phyloP scores from a whole-genome alignment of 345 rosid species.

The Syzygium aqueum region DNA sequence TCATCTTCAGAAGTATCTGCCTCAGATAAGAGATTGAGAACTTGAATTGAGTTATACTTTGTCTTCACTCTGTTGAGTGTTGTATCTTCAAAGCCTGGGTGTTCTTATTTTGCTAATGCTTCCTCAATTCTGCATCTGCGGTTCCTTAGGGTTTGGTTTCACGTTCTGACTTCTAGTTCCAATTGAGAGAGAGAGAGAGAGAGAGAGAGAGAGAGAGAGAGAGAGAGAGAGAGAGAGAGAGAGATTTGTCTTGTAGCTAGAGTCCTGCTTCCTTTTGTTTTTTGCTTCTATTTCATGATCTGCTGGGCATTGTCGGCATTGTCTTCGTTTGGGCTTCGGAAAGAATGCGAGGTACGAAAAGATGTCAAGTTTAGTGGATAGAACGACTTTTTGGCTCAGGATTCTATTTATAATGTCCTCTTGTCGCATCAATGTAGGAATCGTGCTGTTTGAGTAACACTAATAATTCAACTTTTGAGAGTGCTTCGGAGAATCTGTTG shows the following conservation, averaged over 20 bases:
- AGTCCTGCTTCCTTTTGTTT: neutral
- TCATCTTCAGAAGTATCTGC: neutral
- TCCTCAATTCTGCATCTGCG: neutral
- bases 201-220: neutral
- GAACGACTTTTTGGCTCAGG: neutral
- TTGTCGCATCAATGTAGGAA: neutral
- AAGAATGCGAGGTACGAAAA: neutral
- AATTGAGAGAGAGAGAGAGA: neutral
- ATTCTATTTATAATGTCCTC: neutral
- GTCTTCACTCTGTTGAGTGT: neutral
- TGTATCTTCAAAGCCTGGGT: neutral
- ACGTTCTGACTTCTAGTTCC: neutral
- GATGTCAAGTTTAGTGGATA: neutral
- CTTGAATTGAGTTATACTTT: neutral
- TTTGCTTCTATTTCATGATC: neutral
- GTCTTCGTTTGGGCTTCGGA: neutral
- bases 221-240: neutral
- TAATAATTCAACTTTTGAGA: neutral
- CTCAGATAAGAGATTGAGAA: neutral
- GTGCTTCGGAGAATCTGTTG: neutral
- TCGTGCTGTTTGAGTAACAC: neutral
- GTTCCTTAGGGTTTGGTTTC: neutral
- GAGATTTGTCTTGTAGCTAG: neutral
- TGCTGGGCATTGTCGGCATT: neutral
- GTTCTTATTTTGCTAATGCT: neutral